These are phyloP conservation scores for Phylloporus arenicola DNA, from an alignment of 768 basidiomycete genomes.

Conservation along the genomic window DNA sequence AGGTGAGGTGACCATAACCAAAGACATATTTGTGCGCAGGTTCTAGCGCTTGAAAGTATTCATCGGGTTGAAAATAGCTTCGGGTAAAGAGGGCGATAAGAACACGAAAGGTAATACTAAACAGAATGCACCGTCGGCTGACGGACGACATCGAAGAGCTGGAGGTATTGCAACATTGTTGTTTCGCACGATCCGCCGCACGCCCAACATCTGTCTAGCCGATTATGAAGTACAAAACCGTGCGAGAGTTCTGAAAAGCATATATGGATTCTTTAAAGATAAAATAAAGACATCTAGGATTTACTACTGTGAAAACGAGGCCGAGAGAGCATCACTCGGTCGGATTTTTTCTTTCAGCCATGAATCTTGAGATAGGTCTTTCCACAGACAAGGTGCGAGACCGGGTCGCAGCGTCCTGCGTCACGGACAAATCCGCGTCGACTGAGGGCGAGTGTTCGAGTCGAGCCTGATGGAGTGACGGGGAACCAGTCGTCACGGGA, in stretches of 20 bases:
- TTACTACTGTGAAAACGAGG: not conserved
- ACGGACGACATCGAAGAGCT: not conserved
- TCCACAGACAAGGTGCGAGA: slow-evolving; percentile 5
- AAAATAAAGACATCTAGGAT: not conserved
- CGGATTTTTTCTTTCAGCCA: slow-evolving; percentile 27
- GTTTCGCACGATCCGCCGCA: not conserved
- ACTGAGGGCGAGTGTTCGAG: slow-evolving; percentile 23
- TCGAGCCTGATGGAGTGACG: slow-evolving; percentile 11
- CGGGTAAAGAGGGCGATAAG: slow-evolving; percentile 62
- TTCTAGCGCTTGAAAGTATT: slow-evolving; percentile 93
- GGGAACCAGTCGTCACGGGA: slow-evolving; percentile 11
- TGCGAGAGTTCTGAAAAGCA: not conserved
- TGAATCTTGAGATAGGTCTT: slow-evolving; percentile 30
- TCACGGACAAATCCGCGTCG: slow-evolving; percentile 3
- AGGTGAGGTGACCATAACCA: slow-evolving; percentile 88
- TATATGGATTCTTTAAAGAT: not conserved
- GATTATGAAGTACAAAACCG: not conserved
- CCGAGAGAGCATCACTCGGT: not conserved
- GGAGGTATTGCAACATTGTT: not conserved
- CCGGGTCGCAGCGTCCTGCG: slow-evolving; percentile 8
- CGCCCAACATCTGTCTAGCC: too few relatives aligned
- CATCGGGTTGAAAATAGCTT: slow-evolving; percentile 96
- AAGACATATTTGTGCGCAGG: slow-evolving; percentile 86
- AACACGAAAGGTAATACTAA: slow-evolving; percentile 50
- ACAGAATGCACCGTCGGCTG: slow-evolving; percentile 10